A percentile compares a stretch with the other conserved stretches of the same genome.
Conservation (phyloP, 2,329 filamentous ascomycete species). For the Fusarium heterosporum region DNA sequence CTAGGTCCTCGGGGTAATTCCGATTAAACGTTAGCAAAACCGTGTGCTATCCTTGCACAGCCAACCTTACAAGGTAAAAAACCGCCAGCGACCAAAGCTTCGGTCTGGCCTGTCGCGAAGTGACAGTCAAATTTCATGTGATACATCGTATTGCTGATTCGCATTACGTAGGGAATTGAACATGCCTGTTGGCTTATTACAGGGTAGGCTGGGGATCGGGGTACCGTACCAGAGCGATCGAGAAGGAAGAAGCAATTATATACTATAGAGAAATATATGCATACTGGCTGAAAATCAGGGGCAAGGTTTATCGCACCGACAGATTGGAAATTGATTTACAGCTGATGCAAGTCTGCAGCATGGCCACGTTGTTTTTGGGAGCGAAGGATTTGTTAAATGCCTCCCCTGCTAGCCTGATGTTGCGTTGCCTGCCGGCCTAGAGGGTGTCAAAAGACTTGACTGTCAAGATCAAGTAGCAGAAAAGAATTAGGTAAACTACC, state of each 20-base stretch:
- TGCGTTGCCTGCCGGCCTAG: no score
- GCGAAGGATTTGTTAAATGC: no score
- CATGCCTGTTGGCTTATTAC: conserved; percentile 6
- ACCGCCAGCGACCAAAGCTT: neutral
- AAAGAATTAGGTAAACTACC: no score
- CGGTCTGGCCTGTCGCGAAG: conserved; percentile 3
- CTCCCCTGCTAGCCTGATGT: no score
- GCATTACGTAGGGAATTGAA: conserved; percentile 9
- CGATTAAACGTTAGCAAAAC: conserved; percentile 8
- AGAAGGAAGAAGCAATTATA: conserved; percentile 2
- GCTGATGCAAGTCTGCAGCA: neutral
- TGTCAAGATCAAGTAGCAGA: no score
- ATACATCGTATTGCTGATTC: conserved; percentile 2
- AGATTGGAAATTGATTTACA: neutral
- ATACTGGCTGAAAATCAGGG: neutral
- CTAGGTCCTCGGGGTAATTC: conserved; percentile 5
- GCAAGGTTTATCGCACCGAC: neutral
- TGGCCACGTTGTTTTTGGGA: no score
- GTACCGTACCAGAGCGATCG: neutral
- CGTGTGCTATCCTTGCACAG: conserved; percentile 1
- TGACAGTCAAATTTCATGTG: neutral
- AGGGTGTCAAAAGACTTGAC: no score
- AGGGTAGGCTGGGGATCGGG: conserved; percentile 11
- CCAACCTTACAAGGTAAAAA: conserved; percentile 27
- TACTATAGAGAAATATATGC: neutral